Evolutionary conservation across 768 basidiomycete species (phyloP), one percentile per base, ranked within the genome.

Genomic region (Suillus luteus): DNA sequence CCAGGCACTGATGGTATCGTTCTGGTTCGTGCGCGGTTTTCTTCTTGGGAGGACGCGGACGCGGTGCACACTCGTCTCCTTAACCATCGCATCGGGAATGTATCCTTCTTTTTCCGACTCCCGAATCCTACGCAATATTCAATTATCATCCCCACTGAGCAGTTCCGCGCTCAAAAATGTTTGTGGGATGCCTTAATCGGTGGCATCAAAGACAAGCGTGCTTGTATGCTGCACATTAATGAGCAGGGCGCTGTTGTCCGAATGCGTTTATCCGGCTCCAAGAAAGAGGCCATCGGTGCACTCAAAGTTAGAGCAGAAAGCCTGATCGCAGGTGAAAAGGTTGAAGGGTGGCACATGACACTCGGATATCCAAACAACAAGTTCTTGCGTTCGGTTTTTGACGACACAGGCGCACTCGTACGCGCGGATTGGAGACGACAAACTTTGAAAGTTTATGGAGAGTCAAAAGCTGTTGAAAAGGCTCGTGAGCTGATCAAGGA

Each of bases 261-360:
- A 17, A 78, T 88, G 46, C 78, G 73, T 5, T 76, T 87, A n/a
- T 67, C 75, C 1, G 86, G 87, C 0, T 76, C 82, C 15, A 82
- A 83, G 58, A 83, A 83, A 72, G 81, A 83, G 66, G 80, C 79
- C 1, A 79, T 83, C 1, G 87, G 87, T 1, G 77, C 80, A 5
- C 68, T 89, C 64, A 88, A 87, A 73, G 86, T 88, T 14, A 76
- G 86, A 59, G 83, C 85, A 0, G 87, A 88, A 70, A 81, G 76
- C 59, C 69, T 88, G 44, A 81, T 79, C 2, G 77, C 76, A 27
- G 87, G 87, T 6, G 81, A 83, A 46, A 81, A 73, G 41, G 73
- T 88, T 3, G 72, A 73, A 4, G 78, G 78, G 40, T 88, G 85
- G 86, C 86, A 87, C 71, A 72, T 77, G 40, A 77, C 78, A 0